Evolutionary conservation across 768 basidiomycete genomes (phyloP), one percentile per base, ranked within the genome.

Genomic region (Tulasnella calospora): DNA sequence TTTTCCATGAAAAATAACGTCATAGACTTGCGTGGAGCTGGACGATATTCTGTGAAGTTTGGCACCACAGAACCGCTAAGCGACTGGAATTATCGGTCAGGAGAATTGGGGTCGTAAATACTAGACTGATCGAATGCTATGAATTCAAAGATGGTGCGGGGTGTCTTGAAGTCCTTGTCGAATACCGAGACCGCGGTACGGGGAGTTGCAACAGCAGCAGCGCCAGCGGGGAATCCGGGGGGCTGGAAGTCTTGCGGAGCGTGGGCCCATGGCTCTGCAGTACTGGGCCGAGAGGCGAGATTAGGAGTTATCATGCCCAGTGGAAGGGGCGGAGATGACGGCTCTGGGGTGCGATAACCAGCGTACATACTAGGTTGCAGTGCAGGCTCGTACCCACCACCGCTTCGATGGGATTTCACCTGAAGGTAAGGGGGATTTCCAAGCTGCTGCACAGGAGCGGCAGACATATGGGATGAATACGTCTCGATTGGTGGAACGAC

Each of bases 191-290:
- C 47, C 47, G 57, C n/a, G 33, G 75, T 76, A 30, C 57, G 51
- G 9, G 75, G 75, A 33, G 75, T 69, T 9, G 75, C 51, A 36
- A 76, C 35, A 27, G 55, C 75, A 36, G 51, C 38, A 51, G 47
- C 47, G 36, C 51, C 61, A n/a, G 57, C 57, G 12, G 69, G 47
- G 36, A 61, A 61, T 13, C 57, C 27, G 21, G 57, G 55, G 13
- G 75, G 74, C 21, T 51, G 51, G 51, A 76, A 76, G 46, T 67
- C 75, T 33, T 76, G 30, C 9, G 75, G 75, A 33, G 75, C 75
- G 36, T 76, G 27, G 9, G 38, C 61, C 75, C 75, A 76, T 38
- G 75, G 75, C 8, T 76, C 75, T 19, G 47, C 57, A 15, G 51
- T 35, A 30, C 35, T n/a, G 19, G 75, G 51, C 17, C 47, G 46